Evolutionary conservation across 371 early-diverging fungal species (phyloP).

Genomic region (Mucor racemosus): DNA sequence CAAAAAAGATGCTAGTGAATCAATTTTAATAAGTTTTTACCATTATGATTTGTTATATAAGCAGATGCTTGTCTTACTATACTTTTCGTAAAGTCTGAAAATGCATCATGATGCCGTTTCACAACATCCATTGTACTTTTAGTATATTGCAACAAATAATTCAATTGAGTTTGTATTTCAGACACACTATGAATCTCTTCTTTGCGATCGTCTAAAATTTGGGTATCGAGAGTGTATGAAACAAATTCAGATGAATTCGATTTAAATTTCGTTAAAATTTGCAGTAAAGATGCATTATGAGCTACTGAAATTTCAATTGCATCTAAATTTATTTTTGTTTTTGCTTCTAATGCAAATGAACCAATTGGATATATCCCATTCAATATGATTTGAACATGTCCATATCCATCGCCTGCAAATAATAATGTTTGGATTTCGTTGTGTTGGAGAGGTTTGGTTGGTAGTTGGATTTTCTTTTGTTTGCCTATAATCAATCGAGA

Average conservation of each 20-base stretch:
- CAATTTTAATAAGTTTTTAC: not conserved
- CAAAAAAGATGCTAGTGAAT: not conserved
- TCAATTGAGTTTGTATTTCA: conserved; percentile 22
- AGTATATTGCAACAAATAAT: conserved; percentile 26
- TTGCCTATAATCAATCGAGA: not conserved
- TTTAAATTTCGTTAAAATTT: conserved; percentile 5
- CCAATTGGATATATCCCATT: conserved; percentile 32
- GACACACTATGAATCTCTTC: conserved; percentile 27
- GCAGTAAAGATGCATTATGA: not conserved
- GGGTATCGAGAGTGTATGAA: conserved; percentile 18
- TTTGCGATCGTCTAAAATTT: conserved; percentile 14
- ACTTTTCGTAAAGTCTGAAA: conserved; percentile 4
- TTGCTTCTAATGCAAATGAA: not conserved
- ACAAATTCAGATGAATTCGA: not conserved
- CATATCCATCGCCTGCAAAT: conserved; percentile 21
- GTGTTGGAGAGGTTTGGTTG: conserved; percentile 11
- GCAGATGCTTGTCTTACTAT: conserved; percentile 2
- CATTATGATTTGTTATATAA: conserved; percentile 14
- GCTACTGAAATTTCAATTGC: conserved; percentile 10
- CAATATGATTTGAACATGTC: conserved; percentile 20
- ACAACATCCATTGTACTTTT: conserved; percentile 8
- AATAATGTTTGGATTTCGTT: conserved; percentile 21
- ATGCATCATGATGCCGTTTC: conserved; percentile 19
- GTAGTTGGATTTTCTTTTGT: conserved; percentile 12
- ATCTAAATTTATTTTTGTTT: not conserved